Evolutionary conservation across 2,329 filamentous ascomycete genomes (phyloP).

Genomic region (Colletotrichum kahawae): DNA sequence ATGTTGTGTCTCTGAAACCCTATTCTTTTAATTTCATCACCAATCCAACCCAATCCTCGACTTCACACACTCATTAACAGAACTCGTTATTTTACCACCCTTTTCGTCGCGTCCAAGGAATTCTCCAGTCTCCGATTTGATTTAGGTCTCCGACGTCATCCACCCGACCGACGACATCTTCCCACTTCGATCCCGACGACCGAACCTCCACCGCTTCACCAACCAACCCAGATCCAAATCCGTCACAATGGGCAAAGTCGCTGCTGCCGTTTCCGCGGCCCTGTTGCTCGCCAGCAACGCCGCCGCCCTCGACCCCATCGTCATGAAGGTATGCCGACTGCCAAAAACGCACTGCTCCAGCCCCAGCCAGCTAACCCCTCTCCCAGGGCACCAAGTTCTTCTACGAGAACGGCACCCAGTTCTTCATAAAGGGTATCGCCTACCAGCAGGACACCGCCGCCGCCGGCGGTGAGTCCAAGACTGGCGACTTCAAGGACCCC

Average conservation of each 20-base stretch:
- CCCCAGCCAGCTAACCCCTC: conserved; percentile 7
- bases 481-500: conserved; percentile 76
- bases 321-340: conserved; percentile 65
- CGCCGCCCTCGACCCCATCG: conserved; percentile 60
- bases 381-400: conserved; percentile 83
- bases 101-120: not conserved
- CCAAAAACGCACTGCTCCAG: not conserved
- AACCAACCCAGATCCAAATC: not conserved
- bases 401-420: conserved; percentile 72
- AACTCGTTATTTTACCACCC: conserved; percentile 9
- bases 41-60: not conserved
- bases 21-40: conserved; percentile 20
- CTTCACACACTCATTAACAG: conserved; percentile 23
- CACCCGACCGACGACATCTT: not conserved
- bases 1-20: not conserved
- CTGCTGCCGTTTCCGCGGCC: conserved; percentile 37
- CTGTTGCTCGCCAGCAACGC: conserved; percentile 46
- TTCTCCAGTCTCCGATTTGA: not conserved
- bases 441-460: conserved; percentile 84
- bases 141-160: not conserved
- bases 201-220: not conserved
- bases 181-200: not conserved
- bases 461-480: conserved; percentile 53
- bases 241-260: conserved; percentile 17
- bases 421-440: conserved; percentile 89